Percentiles rank a stretch among this genome's conserved stretches.
Conservation (phyloP, 2,329 filamentous ascomycete species). For the Sclerotiophoma versabilis region DNA sequence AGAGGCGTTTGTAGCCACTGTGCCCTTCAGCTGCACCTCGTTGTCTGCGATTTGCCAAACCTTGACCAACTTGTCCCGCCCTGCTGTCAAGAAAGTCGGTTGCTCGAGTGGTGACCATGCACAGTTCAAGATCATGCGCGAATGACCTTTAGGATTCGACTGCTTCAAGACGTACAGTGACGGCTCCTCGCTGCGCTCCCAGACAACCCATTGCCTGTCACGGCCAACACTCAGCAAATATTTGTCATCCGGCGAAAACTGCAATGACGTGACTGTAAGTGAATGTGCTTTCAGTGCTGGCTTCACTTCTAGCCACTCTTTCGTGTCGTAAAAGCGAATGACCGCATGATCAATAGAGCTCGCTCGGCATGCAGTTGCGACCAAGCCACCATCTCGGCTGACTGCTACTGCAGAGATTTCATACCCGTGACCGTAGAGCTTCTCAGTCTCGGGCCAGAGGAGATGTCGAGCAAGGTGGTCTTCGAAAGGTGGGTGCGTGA, state of each 20-base stretch:
- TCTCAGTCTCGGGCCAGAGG: conserved; percentile 94
- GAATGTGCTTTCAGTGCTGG: conserved; percentile 85
- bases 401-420: conserved; percentile 89
- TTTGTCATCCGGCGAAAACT: conserved; percentile 77
- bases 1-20: conserved; percentile 31
- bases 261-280: conserved; percentile 81
- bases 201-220: conserved; percentile 91
- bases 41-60: conserved; percentile 57
- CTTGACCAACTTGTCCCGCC: conserved; percentile 83
- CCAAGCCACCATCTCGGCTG: conserved; percentile 73
- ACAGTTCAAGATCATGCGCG: conserved; percentile 89
- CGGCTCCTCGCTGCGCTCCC: conserved; percentile 59
- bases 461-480: conserved; percentile 89
- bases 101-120: conserved; percentile 69
- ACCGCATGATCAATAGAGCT: conserved; percentile 94
- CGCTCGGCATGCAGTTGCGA: conserved; percentile 93
- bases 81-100: conserved; percentile 80
- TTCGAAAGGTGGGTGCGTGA: conserved; percentile 81
- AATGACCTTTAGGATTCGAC: conserved; percentile 82
- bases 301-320: conserved; percentile 83
- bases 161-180: conserved; percentile 64
- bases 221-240: conserved; percentile 87
- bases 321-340: conserved; percentile 87
- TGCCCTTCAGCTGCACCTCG: conserved; percentile 33
- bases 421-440: conserved; percentile 97